Evolutionary conservation across 2,329 filamentous ascomycete species (phyloP).

Genomic region (Fusarium newnesense): DNA sequence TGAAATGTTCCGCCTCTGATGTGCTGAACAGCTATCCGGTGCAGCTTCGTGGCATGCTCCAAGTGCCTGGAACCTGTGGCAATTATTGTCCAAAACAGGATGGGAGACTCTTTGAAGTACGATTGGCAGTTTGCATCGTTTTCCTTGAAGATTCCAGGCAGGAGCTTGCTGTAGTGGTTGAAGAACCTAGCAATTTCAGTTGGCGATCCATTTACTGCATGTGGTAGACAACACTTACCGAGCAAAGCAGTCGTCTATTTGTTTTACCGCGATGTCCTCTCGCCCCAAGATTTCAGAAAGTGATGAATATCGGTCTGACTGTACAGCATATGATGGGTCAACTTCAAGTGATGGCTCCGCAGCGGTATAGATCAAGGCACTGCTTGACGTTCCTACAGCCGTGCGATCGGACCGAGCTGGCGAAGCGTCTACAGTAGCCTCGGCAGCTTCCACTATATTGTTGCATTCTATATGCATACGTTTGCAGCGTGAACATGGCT

Average conservation of each 20-base stretch:
- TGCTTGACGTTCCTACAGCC: background rate
- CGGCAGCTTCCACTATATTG: background rate
- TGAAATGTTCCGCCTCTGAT: background rate
- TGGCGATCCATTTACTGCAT: background rate
- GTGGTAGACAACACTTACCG: background rate
- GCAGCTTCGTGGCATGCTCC: background rate
- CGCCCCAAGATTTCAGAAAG: background rate
- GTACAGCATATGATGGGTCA: background rate
- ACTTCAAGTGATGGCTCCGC: background rate
- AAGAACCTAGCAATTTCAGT: background rate
- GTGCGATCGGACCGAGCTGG: background rate
- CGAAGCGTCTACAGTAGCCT: background rate
- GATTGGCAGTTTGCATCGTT: background rate
- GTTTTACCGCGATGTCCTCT: background rate
- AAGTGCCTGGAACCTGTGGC: background rate
- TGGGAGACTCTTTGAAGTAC: background rate
- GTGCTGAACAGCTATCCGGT: background rate
- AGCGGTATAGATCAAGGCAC: background rate
- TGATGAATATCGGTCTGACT: background rate
- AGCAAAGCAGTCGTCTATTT: background rate
- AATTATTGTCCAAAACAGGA: slow-evolving; percentile 2
- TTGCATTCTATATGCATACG: background rate
- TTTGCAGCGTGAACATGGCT: slow-evolving; percentile 3
- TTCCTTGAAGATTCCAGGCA: background rate
- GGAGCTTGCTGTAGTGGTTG: background rate